Conservation (phyloP, 2,329 filamentous ascomycete species). For the Stachybotrys chartarum region DNA sequence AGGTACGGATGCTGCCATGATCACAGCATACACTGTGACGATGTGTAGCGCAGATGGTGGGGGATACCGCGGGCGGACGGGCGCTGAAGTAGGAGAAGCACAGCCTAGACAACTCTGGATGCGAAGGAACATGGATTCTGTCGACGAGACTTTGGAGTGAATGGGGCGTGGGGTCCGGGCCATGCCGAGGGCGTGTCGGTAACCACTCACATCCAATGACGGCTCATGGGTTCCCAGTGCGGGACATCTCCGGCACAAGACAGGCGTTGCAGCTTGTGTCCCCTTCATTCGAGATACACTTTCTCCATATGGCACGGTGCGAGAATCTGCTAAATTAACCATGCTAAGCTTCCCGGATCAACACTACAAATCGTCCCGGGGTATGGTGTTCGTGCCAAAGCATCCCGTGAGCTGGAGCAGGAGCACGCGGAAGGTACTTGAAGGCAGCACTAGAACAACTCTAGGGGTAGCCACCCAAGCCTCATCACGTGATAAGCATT, state of each 20-base stretch:
- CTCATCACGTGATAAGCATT: not conserved
- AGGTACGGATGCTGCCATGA: constrained; percentile 52
- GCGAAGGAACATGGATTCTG: not conserved
- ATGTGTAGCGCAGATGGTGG: not conserved
- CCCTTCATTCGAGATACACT: too few species aligned
- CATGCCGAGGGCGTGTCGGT: not conserved
- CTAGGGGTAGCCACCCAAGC: not conserved
- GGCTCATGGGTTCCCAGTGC: not conserved
- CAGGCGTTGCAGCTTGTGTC: not conserved
- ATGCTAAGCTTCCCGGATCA: too few species aligned
- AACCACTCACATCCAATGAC: not conserved
- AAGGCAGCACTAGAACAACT: not conserved
- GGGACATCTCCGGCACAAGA: not conserved
- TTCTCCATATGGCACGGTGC: too few species aligned
- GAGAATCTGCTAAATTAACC: too few species aligned
- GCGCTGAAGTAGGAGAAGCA: constrained; percentile 8
- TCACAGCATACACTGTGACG: constrained; percentile 14
- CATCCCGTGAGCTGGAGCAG: too few species aligned
- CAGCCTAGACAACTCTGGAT: constrained; percentile 1
- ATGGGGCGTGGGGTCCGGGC: not conserved
- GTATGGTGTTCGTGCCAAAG: too few species aligned
- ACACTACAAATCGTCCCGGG: too few species aligned
- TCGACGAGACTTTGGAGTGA: not conserved
- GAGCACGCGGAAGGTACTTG: too few species aligned
- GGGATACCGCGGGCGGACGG: not conserved